Conservation (phyloP, 2,329 filamentous ascomycete species). For the Fusarium avenaceum region DNA sequence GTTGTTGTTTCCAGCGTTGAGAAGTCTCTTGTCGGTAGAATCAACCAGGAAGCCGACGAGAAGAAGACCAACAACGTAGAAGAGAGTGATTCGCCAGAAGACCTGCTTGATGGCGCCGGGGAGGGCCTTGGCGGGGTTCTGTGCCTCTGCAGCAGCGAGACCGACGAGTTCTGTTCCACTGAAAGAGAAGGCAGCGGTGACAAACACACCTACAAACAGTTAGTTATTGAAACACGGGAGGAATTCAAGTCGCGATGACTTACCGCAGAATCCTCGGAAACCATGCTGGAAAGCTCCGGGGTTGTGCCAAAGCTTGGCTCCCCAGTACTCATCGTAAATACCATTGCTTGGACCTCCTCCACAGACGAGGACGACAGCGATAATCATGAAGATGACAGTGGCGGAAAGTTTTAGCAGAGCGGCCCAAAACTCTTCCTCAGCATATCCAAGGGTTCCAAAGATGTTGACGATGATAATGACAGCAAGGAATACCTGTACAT, state of each 20-base stretch:
- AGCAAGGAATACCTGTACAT: slow-evolving; percentile 61
- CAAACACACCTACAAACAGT: slow-evolving; percentile 51
- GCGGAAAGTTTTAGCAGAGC: slow-evolving; percentile 69
- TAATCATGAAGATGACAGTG: slow-evolving; percentile 73
- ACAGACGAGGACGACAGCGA: slow-evolving; percentile 69
- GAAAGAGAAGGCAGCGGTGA: slow-evolving; percentile 80
- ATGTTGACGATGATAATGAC: slow-evolving; percentile 67
- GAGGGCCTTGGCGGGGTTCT: slow-evolving; percentile 78
- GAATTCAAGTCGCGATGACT: slow-evolving; percentile 42
- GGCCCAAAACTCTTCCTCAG: slow-evolving; percentile 72
- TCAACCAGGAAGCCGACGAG: slow-evolving; percentile 65
- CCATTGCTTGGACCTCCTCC: slow-evolving; percentile 70
- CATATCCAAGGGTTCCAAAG: slow-evolving; percentile 69
- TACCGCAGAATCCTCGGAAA: slow-evolving; percentile 79
- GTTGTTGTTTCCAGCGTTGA: slow-evolving; percentile 60
- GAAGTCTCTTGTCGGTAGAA: slow-evolving; percentile 61
- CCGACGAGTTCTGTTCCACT: slow-evolving; percentile 82
- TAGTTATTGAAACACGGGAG: neutral
- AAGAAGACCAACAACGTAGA: slow-evolving; percentile 67
- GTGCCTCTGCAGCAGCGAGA: slow-evolving; percentile 78
- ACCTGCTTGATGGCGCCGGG: slow-evolving; percentile 88
- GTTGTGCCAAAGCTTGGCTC: slow-evolving; percentile 64
- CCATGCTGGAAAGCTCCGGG: slow-evolving; percentile 75
- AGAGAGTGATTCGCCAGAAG: slow-evolving; percentile 69
- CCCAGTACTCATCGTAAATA: slow-evolving; percentile 61